Percentiles rank a stretch among this genome's conserved stretches.
Evolutionary conservation across 73 alveolate species (phyloP).

Genomic region (Uronychia binucleata): DNA sequence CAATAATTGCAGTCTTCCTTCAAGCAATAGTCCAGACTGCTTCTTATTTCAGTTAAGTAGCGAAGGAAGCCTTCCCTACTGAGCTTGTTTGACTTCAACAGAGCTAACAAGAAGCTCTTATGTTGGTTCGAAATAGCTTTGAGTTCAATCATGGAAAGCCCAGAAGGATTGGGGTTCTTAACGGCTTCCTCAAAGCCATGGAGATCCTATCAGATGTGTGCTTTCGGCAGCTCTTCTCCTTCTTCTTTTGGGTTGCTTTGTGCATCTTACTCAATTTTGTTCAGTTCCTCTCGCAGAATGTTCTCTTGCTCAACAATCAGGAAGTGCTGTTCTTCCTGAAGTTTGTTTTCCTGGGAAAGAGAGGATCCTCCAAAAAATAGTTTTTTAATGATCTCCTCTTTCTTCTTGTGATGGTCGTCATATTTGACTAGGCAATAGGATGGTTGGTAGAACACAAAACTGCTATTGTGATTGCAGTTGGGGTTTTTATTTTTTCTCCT

Average conservation of each 20-base stretch:
- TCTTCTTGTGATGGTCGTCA: constrained; percentile 57
- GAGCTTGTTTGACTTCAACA: too few species aligned
- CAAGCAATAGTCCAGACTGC: too few species aligned
- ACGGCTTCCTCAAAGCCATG: background rate
- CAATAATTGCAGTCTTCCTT: too few species aligned
- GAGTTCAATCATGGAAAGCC: background rate
- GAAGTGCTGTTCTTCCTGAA: background rate
- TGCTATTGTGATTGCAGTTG: constrained; percentile 62
- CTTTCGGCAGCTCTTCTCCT: background rate
- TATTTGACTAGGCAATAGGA: constrained; percentile 45
- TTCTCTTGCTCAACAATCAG: background rate
- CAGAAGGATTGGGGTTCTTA: background rate
- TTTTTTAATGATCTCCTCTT: constrained; percentile 57
- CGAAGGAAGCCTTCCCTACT: too few species aligned
- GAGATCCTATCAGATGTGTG: background rate
- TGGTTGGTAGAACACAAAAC: constrained; percentile 53
- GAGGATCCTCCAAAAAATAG: constrained; percentile 42
- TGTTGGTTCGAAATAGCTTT: too few species aligned
- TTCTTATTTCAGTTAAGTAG: too few species aligned
- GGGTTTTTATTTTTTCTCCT: constrained; percentile 48
- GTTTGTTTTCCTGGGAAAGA: background rate
- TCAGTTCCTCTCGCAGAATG: background rate
- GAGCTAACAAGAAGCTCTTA: too few species aligned
- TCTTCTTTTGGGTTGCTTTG: background rate
- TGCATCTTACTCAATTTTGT: background rate